Conservation (phyloP, 2,329 filamentous ascomycete genomes). For the Aspergillus alliaceus region DNA sequence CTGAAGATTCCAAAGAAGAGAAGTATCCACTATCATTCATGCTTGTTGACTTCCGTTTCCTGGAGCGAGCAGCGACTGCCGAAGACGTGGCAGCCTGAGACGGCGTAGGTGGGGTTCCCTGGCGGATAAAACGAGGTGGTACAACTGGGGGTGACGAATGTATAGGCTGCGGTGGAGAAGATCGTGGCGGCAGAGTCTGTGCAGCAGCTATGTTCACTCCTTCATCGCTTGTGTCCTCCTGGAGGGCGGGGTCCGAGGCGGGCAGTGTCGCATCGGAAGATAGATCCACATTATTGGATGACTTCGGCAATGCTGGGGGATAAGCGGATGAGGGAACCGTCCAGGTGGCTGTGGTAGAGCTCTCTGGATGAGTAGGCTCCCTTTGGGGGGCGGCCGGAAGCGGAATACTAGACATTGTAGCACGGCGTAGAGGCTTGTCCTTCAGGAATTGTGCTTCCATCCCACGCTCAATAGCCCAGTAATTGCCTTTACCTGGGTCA, state of each 20-base stretch:
- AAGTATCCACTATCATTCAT: conserved; percentile 97
- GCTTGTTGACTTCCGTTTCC: conserved; percentile 74
- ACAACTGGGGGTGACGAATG: conserved; percentile 88
- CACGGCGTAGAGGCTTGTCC: conserved; percentile 65
- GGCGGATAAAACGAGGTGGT: conserved; percentile 55
- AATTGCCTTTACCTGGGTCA: conserved; percentile 95
- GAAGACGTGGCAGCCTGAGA: conserved; percentile 61
- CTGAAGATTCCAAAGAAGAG: conserved; percentile 91
- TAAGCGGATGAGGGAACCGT: conserved; percentile 32
- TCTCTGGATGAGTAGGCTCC: conserved; percentile 31
- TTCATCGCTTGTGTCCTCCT: conserved; percentile 55
- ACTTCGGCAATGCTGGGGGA: conserved; percentile 20
- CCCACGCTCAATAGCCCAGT: conserved; percentile 91
- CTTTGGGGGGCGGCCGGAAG: conserved; percentile 34
- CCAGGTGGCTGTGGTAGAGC: conserved; percentile 34
- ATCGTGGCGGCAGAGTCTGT: conserved; percentile 36
- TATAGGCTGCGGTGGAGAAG: conserved; percentile 58
- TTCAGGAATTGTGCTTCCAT: conserved; percentile 88
- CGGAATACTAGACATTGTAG: conserved; percentile 47
- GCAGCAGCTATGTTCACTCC: conserved; percentile 24
- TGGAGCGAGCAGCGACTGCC: conserved; percentile 63
- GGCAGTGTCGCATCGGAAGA: conserved; percentile 79
- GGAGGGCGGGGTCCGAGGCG: conserved; percentile 64
- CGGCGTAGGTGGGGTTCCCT: conserved; percentile 73
- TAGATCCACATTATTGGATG: conserved; percentile 50